Evolutionary conservation across 352 stramenopile species (phyloP).

Genomic region (Phytophthora cactorum): DNA sequence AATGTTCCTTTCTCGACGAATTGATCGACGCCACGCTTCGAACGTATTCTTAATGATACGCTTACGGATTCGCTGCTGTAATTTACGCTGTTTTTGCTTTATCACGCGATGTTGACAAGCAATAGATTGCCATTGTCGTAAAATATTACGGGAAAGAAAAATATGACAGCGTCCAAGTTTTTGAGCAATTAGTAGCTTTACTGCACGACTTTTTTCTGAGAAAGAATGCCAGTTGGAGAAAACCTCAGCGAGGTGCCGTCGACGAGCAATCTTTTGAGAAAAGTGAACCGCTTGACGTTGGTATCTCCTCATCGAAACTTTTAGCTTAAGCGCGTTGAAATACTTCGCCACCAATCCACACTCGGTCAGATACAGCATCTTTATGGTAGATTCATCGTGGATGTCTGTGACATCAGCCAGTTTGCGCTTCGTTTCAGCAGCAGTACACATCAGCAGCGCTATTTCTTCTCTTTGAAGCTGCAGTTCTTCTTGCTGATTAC

Average conservation of each 20-base stretch:
- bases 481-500: constrained; percentile 21
- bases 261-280: constrained; percentile 22
- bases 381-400: constrained; percentile 19
- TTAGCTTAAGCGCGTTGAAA: constrained; percentile 37
- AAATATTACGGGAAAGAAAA: constrained; percentile 1
- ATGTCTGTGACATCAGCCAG: constrained; percentile 4
- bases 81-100: constrained; percentile 25
- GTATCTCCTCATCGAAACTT: constrained; percentile 16
- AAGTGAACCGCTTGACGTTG: constrained; percentile 15
- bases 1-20: constrained; percentile 15
- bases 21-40: constrained; percentile 15
- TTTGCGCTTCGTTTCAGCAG: constrained; percentile 16
- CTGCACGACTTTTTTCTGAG: neutral
- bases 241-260: constrained; percentile 16
- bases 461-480: constrained; percentile 26
- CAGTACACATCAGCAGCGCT: constrained; percentile 1
- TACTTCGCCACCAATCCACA: constrained; percentile 25
- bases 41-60: constrained; percentile 10
- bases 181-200: constrained; percentile 15
- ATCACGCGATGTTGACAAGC: constrained; percentile 7
- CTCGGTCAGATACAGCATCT: constrained; percentile 21
- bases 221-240: constrained; percentile 28
- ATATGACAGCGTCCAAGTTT: constrained; percentile 15
- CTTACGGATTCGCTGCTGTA: constrained; percentile 9
- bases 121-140: constrained; percentile 22